phyloP scores from a whole-genome alignment of 2,329 filamentous ascomycete species.

The Colletotrichum tamarilloi region DNA sequence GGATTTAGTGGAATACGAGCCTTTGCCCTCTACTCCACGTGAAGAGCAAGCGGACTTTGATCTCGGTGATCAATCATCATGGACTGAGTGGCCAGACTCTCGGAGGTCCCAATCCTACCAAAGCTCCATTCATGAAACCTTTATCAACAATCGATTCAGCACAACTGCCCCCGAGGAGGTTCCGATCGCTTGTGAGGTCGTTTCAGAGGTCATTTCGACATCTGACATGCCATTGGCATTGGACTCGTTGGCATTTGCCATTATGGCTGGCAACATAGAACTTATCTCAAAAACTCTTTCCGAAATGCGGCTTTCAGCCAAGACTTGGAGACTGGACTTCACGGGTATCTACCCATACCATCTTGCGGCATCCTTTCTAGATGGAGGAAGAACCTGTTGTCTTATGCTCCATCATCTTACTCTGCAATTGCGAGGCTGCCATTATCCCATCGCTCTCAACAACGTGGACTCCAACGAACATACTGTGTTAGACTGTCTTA shows the following conservation, averaged over 20 bases:
- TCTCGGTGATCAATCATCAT: constrained; percentile 33
- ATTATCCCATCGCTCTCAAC: neutral
- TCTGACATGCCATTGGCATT: constrained; percentile 18
- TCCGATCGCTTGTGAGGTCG: constrained; percentile 21
- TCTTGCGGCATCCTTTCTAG: constrained; percentile 49
- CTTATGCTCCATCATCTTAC: constrained; percentile 5
- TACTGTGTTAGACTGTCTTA: constrained; percentile 51
- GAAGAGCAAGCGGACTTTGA: constrained; percentile 12
- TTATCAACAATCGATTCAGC: neutral
- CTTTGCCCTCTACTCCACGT: neutral
- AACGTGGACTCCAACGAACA: constrained; percentile 44
- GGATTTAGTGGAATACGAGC: too few relatives aligned
- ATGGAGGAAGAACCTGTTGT: constrained; percentile 49
- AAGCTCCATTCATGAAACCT: neutral
- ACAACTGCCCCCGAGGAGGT: neutral
- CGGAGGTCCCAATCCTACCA: constrained; percentile 15
- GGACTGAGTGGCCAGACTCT: neutral
- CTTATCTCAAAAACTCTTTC: neutral
- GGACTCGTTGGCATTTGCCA: constrained; percentile 36
- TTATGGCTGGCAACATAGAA: constrained; percentile 38
- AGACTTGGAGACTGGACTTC: accelerated
- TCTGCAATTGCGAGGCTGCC: neutral
- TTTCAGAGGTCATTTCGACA: constrained; percentile 23
- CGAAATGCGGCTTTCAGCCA: too few relatives aligned
- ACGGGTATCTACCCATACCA: constrained; percentile 45